Percentiles rank a stretch among this genome's conserved stretches.
Conservation (phyloP, 2,329 filamentous ascomycete genomes). For the Paraphaeosphaeria sporulosa region DNA sequence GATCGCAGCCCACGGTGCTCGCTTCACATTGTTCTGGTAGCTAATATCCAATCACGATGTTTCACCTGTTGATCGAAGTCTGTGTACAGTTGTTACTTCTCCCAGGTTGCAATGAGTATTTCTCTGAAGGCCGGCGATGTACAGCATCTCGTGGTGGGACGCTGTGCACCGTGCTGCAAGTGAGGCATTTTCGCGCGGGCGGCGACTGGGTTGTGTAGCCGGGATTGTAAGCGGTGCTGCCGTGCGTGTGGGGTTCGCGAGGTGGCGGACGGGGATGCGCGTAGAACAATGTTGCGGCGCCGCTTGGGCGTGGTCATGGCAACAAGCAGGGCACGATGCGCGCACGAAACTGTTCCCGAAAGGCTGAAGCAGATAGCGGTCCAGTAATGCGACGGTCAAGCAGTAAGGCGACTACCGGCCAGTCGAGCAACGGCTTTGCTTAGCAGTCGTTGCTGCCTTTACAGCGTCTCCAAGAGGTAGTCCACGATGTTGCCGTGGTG, state of each 20-base stretch:
- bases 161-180: constrained; percentile 35
- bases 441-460: too few relatives aligned
- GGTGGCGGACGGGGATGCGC: background rate
- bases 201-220: background rate
- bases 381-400: too few relatives aligned
- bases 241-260: constrained; percentile 13
- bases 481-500: too few relatives aligned
- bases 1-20: background rate
- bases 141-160: constrained; percentile 4
- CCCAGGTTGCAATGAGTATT: background rate
- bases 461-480: too few relatives aligned
- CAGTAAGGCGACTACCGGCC: too few relatives aligned
- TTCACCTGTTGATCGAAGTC: constrained; percentile 11
- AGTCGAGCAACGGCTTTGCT: too few relatives aligned
- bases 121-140: background rate
- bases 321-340: too few relatives aligned
- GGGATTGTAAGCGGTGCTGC: background rate
- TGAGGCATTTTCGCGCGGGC: constrained; percentile 39
- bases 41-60: constrained; percentile 26
- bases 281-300: background rate
- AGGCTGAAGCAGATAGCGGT: too few relatives aligned
- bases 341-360: too few relatives aligned
- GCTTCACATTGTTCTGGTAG: constrained; percentile 15
- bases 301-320: too few relatives aligned
- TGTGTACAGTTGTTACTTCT: background rate